Evolutionary conservation across 805 yeast species (phyloP).

Genomic region (Lachancea sp.): DNA sequence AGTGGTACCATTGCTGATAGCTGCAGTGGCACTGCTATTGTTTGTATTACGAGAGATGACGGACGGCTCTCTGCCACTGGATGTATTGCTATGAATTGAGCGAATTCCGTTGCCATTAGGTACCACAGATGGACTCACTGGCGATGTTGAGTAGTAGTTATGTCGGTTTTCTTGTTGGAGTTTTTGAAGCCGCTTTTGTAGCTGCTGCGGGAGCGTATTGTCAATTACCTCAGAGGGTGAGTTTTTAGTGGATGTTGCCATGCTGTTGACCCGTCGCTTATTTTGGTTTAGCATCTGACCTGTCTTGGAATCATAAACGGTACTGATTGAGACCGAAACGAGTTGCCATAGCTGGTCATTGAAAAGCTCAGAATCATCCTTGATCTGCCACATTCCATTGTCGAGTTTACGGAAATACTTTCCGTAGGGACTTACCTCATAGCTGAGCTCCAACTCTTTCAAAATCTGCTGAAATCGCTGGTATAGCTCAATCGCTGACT

Average conservation of each 20-base stretch:
- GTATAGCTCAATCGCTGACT: constrained; percentile 30
- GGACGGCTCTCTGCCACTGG: constrained; percentile 3
- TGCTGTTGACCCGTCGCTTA: constrained; percentile 11
- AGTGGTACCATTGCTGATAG: background rate
- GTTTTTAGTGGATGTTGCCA: constrained; percentile 21
- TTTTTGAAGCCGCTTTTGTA: constrained; percentile 25
- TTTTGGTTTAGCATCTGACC: constrained; percentile 25
- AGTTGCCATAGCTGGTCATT: constrained; percentile 28
- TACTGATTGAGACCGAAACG: constrained; percentile 21
- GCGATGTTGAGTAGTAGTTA: constrained; percentile 29
- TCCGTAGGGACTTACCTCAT: constrained; percentile 28
- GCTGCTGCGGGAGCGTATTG: constrained; percentile 25
- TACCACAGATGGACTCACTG: constrained; percentile 27
- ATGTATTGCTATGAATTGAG: constrained; percentile 1
- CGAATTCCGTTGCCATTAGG: constrained; percentile 4
- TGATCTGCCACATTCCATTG: constrained; percentile 28
- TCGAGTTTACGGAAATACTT: constrained; percentile 26
- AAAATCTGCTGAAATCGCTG: constrained; percentile 32
- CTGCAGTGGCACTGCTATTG: background rate
- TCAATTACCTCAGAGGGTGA: constrained; percentile 17
- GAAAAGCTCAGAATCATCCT: constrained; percentile 22
- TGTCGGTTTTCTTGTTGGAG: constrained; percentile 25
- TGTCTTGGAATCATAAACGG: constrained; percentile 25
- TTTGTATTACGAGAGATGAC: background rate
- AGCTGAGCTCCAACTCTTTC: constrained; percentile 30